Evolutionary conservation across 1,284 basidiomycete genomes (phyloP), one percentile per base, ranked within the genome.

Genomic region (Pascua sp.): DNA sequence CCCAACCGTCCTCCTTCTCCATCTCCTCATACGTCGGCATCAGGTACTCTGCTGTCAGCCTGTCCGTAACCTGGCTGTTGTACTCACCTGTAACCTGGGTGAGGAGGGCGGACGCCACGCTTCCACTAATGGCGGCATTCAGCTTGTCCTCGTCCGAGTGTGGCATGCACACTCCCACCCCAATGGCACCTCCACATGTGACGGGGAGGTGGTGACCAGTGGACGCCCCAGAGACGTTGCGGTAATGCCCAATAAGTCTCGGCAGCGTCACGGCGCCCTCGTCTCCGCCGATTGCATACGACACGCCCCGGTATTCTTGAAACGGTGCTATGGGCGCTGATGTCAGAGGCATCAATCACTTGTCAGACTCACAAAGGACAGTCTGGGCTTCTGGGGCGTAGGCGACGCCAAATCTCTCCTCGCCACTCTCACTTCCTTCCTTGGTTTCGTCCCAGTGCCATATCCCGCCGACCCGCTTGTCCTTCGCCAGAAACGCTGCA

Each of bases 241-340:
- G 51, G 50, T 68, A 76, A 36, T 68, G 62, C 2, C 42, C 42
- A 4, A 71, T 40, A 18, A 72, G 71, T 51, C 70, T 73, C 5
- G 75, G 71, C 4, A 78, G 51, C 1, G 78, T 77, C 13, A 77
- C 65, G 0, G 71, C 71, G 2, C 64, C 70, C 1, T 49, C 37
- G 49, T 79, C 77, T 0, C 62, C 67, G 9, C 78, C 78, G 8
- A 63, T 72, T 0, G 77, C 69, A 50, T 78, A 79, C 1, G 76
- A 77, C 3, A 71, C 52, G 1, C 78, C 78, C 32, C 77, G 65
- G 55, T 71, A 77, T 57, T 79, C 77, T 39, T 63, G 64, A 3
- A 72, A 61, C 44, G 62, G 66, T 37, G 37, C 32, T 11, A 41
- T n/a, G 16, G 24, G 32, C 4, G 44, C 44, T 53, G 51, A 4